Evolutionary conservation across 257 asterid species (phyloP), one percentile per base, ranked within the genome.

Genomic region (Nyctanthes arbortristis): DNA sequence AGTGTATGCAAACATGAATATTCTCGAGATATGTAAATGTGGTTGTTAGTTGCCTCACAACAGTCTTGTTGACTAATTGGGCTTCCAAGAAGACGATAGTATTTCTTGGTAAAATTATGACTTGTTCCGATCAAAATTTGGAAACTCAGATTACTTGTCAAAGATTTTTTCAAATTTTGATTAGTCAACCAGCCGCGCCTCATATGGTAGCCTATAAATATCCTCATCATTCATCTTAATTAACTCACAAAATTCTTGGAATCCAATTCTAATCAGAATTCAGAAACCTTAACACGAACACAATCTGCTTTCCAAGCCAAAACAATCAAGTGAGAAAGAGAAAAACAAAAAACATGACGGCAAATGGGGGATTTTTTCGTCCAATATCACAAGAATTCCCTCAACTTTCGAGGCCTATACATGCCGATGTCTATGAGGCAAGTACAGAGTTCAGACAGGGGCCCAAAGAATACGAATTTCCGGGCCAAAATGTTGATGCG

Each of bases 381-480:
- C 55, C 71, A 9, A 22, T 3, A 14, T 1, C n/a, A 2, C 63
- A 10, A 34, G 32, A 37, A 31, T 65, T 29, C 31, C 40, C 43
- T 27, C 40, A 65, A 52, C 45, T 33, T 3, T 49, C 47, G 14
- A 31, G 63, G 40, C 49, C 71, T 34, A 20, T 62, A 5, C 63
- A 52, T 49, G 71, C 25, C n/a, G n/a, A n/a, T n/a, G n/a, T n/a
- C 20, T 56, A n/a, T 56, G 49, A 4, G 5, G 4, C 60, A 20
- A 52, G 47, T 2, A 20, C 0, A 18, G 37, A 29, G 27, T 22
- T 30, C 30, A 65, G 52, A 18, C 1, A 20, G 20, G 4, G 20
- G 16, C 22, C 29, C 1, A 22, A 36, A 49, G 37, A 52, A 43
- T n/a, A 16, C 10, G 47, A 12, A 32, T 68, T 29, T 18, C 47